These are phyloP conservation scores for Solanum pimpinellifolium DNA, from an alignment of 257 asterid genomes.

Conservation along the genomic window DNA sequence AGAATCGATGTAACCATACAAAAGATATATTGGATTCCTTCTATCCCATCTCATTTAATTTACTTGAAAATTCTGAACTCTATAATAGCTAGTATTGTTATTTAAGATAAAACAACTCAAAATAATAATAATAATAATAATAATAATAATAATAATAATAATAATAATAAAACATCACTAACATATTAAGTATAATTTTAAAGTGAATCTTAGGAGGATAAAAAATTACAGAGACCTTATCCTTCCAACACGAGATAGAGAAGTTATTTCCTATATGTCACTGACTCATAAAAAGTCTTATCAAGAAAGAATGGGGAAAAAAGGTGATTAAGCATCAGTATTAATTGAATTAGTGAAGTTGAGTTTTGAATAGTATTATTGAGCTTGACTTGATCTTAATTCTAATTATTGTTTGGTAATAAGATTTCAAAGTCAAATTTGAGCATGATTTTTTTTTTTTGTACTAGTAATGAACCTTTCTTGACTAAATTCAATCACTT, in stretches of 20 bases:
- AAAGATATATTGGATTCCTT: background rate
- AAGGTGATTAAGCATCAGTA: background rate
- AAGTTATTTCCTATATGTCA: background rate
- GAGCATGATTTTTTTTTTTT: background rate
- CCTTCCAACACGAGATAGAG: background rate
- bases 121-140: too few relatives aligned
- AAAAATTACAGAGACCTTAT: background rate
- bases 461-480: background rate
- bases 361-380: background rate
- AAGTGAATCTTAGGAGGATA: too few relatives aligned
- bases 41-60: background rate
- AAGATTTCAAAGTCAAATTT: background rate
- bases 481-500: background rate
- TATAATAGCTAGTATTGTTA: background rate
- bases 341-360: background rate
- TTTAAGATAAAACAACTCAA: background rate
- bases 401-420: background rate
- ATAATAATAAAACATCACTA: background rate
- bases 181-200: background rate
- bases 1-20: slow-evolving; percentile 5
- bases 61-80: background rate
- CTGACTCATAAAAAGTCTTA: background rate
- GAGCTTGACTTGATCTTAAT: background rate
- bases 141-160: too few relatives aligned
- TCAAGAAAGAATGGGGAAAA: background rate